phyloP scores from a whole-genome alignment of 169 alveolate species.

The Eimeria sp. region DNA sequence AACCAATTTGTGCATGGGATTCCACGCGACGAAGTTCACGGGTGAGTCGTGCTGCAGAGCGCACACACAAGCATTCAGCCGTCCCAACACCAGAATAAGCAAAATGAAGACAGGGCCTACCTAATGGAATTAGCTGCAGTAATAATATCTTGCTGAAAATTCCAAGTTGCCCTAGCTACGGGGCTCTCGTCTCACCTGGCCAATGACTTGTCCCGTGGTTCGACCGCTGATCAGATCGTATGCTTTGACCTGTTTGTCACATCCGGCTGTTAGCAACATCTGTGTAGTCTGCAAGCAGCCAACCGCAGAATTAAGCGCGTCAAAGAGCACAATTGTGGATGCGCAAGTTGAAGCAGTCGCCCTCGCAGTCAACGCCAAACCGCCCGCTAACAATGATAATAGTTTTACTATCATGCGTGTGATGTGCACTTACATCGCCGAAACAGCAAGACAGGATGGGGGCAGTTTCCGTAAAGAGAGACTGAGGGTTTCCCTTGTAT shows the following conservation, averaged over 20 bases:
- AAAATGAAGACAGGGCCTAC: neutral
- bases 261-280: constrained; percentile 74
- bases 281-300: constrained; percentile 36
- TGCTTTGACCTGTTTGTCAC: constrained; percentile 78
- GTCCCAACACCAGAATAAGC: neutral
- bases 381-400: neutral
- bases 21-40: constrained; percentile 78
- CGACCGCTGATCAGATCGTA: constrained; percentile 74
- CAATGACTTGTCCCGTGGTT: constrained; percentile 69
- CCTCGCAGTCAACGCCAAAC: neutral
- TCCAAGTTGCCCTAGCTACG: neutral
- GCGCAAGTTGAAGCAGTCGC: neutral
- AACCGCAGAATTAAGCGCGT: neutral
- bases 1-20: constrained; percentile 57
- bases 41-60: constrained; percentile 80
- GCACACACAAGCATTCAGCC: neutral
- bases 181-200: constrained; percentile 67
- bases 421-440: constrained; percentile 58
- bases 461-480: constrained; percentile 73
- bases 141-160: neutral
- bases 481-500: constrained; percentile 67
- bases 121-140: neutral
- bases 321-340: neutral
- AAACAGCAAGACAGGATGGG: constrained; percentile 75
- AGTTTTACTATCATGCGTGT: neutral